These are phyloP conservation scores for Colletotrichum simmondsii DNA, from an alignment of 2,329 filamentous ascomycete genomes.

Conservation along the genomic window DNA sequence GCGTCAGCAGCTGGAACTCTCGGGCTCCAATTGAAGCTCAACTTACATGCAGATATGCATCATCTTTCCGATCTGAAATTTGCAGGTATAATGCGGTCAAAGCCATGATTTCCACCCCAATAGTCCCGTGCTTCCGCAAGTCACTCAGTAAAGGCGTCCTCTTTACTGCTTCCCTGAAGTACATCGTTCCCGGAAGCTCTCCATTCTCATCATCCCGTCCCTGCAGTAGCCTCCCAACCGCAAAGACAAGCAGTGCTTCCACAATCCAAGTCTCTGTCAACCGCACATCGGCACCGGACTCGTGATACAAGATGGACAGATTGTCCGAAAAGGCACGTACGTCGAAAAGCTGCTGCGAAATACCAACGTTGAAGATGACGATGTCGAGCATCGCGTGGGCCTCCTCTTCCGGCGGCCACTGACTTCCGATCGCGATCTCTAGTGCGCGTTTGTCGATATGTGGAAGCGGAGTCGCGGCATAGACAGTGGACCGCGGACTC, in stretches of 20 bases:
- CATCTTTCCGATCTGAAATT: constrained; percentile 23
- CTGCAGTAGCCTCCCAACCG: constrained; percentile 12
- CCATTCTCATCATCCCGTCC: background rate
- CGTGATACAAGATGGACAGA: constrained; percentile 12
- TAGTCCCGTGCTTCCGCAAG: constrained; percentile 2
- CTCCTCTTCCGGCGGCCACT: constrained; percentile 21
- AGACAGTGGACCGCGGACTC: background rate
- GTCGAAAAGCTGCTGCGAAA: constrained; percentile 32
- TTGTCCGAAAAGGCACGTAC: constrained; percentile 28
- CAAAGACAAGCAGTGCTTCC: constrained; percentile 21
- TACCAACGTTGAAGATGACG: constrained; percentile 18
- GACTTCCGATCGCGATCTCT: background rate
- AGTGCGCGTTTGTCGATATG: background rate
- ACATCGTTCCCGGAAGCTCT: background rate
- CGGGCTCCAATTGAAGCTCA: fast-evolving
- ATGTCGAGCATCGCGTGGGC: constrained; percentile 16
- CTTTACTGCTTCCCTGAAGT: constrained; percentile 9
- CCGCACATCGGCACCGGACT: background rate
- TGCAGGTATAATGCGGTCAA: constrained; percentile 29
- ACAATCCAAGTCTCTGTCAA: constrained; percentile 12
- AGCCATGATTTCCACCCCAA: constrained; percentile 19
- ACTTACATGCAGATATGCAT: constrained; percentile 30
- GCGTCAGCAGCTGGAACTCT: background rate
- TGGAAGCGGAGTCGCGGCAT: background rate
- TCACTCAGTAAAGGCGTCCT: constrained; percentile 2